Base-by-base conservation (phyloP, 257 asterid species). In the Primulina tabacum region DNA sequence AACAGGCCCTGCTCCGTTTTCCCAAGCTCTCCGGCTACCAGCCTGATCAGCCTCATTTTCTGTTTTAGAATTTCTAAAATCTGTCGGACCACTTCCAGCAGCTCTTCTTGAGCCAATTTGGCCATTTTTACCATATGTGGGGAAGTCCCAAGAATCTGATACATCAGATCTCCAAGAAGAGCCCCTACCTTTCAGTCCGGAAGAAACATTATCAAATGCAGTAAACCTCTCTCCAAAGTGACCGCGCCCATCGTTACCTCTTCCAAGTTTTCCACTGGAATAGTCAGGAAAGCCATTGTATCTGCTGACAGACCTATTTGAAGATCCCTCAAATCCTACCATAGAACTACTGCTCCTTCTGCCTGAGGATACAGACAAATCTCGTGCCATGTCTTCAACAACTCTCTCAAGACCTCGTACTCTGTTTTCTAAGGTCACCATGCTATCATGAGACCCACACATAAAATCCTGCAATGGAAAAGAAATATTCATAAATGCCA, bases 401-500 rank as follows among this genome's bases (percentile, higher is more conserved):
- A 94, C 90, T 83, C 99, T 86, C 88, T 94, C 99, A 30, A 94
- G 97, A 62, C 99, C 97, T 52, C 93, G 80, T 10, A 94, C 98
- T 79, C 99, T 87, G 72, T 85, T 87, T 80, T 92, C 99, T 14
- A 94, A 87, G 63, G 99, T 90, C 77, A 92, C 73, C 99, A 94
- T 94, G 89, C 90, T 89, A 58, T 88, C 90, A 73, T 89, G 99
- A 60, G 98, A 94, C 62, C 99, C 96, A 26, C 99, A 97, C 98
- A 94, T 94, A 82, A 91, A 92, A 69, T 92, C 98, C 97, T 94
- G 82, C 72, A 72, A 62, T 34, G 73, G 63, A 65, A 76, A 76
- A 71, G 43, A 74, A 20, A 47, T 24, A 59, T 81, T 38, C 66
- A 72, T 18, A 20, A 79, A 71, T 60, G 71, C 72, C 30, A 60